phyloP scores from a whole-genome alignment of 257 asterid genomes.

The Nicotiana attenuata region DNA sequence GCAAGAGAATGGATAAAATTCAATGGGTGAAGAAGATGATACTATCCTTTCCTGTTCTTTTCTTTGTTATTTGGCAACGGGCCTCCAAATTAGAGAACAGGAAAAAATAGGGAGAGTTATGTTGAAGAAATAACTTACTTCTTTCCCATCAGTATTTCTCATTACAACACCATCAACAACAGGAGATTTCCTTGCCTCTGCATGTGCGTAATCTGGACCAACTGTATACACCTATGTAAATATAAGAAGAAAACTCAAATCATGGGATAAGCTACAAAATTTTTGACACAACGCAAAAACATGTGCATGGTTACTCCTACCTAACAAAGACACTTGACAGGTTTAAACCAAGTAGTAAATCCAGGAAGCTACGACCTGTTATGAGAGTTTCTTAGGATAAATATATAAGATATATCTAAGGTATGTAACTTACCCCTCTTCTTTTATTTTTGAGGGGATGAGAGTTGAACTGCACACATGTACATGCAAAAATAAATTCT shows the following conservation, averaged over 20 bases:
- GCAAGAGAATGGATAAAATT: background rate
- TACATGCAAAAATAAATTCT: background rate
- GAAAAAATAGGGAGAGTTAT: background rate
- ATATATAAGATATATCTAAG: background rate
- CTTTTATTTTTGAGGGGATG: background rate
- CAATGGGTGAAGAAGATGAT: background rate
- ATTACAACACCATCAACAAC: slow-evolving; percentile 99
- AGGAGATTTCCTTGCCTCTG: slow-evolving; percentile 99
- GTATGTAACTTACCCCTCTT: background rate
- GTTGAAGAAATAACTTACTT: slow-evolving; percentile 46
- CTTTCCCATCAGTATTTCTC: slow-evolving; percentile 98
- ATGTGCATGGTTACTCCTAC: background rate
- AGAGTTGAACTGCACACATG: background rate
- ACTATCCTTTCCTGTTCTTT: background rate
- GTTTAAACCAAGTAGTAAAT: background rate
- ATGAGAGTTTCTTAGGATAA: background rate
- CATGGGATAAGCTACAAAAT: background rate
- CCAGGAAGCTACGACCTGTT: background rate
- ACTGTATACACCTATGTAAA: slow-evolving; percentile 77
- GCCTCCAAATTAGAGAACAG: background rate
- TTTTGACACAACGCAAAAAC: background rate
- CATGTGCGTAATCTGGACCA: slow-evolving; percentile 98
- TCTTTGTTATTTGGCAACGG: background rate
- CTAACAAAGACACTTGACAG: background rate
- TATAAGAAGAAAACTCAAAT: background rate